phyloP scores from a whole-genome alignment of 495 filamentous ascomycete genomes.

The Daldinia bambusicola region DNA sequence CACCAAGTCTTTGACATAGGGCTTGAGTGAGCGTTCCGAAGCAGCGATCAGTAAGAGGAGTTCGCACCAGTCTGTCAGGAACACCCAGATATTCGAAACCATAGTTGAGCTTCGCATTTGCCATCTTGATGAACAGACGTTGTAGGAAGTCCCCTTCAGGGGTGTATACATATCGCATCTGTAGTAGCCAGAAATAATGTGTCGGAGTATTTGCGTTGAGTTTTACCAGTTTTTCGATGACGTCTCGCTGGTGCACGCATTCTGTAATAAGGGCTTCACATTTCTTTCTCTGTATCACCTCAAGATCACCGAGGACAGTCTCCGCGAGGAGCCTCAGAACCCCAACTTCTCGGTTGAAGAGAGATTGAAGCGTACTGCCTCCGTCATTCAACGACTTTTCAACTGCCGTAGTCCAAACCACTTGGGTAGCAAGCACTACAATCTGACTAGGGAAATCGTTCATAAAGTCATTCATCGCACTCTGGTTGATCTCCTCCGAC shows the following conservation, averaged over 20 bases:
- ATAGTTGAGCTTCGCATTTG: conserved; percentile 93
- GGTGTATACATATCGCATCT: conserved; percentile 95
- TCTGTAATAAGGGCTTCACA: conserved; percentile 99
- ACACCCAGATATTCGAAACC: conserved; percentile 98
- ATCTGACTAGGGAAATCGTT: conserved; percentile 88
- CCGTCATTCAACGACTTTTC: conserved; percentile 77
- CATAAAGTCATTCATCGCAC: conserved; percentile 79
- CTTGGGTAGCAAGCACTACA: conserved; percentile 94
- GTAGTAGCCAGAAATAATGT: conserved; percentile 93
- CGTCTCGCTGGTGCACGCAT: conserved; percentile 95
- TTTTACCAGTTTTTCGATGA: conserved; percentile 82
- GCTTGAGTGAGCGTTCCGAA: conserved; percentile 98
- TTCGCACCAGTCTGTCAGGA: conserved; percentile 92
- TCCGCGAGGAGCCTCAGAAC: conserved; percentile 84
- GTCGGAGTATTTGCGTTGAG: conserved; percentile 77
- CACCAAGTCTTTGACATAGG: conserved; percentile 91
- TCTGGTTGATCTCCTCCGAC: conserved; percentile 70
- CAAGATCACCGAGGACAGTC: conserved; percentile 90
- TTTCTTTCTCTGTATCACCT: conserved; percentile 88
- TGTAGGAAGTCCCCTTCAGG: conserved; percentile 82
- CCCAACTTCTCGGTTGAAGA: conserved; percentile 80
- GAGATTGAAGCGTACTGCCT: conserved; percentile 68
- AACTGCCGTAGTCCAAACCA: conserved; percentile 88
- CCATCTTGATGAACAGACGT: conserved; percentile 92
- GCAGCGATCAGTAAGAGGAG: conserved; percentile 95